Evolutionary conservation across 768 basidiomycete genomes (phyloP), one percentile per base, ranked within the genome.

Genomic region (Termitomyces heimii): DNA sequence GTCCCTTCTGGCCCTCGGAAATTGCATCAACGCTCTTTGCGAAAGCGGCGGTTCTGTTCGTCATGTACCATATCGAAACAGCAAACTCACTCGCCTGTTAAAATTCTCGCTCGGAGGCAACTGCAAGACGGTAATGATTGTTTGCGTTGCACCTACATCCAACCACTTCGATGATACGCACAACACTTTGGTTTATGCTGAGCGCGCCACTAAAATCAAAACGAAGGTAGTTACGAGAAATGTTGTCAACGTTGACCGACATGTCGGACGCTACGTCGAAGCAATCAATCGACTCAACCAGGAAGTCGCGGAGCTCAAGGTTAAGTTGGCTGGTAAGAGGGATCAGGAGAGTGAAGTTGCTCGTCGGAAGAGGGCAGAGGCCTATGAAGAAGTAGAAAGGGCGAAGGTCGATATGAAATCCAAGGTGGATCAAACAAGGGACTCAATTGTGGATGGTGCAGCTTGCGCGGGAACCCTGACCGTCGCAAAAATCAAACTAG

Each of bases 51-150:
- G 89, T 29, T 88, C 88, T 28, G 70, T 85, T 57, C 90, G 91
- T 35, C 97, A 98, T 69, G 81, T 99, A 13, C 97, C 97, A 0
- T 99, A 98, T 72, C 84, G 97, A 55, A 97, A 99, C 75, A 94
- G 92, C 78, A 99, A 99, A 73, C 89, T 99, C 62, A 99, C 97
- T 0, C 90, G 97, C 43, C 74, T 98, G 45, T 87, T 98, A 67
- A 98, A 98, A 72, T 98, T 98, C 77, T 95, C 96, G 1, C 83
- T 98, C 48, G 96, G 96, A 1, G 97, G 97, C 6, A 98, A 98
- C 71, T 99, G 97, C 82, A 93, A 96, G 74, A 99, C 97, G 1
- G 94, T 97, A 67, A 99, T 98, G 97, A 93, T 98, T 61, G 96
- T 98, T 60, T 98, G 97, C 69, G 79, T 99, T 47, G 94, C 94